Evolutionary conservation across 352 stramenopile genomes (phyloP).

Genomic region (Globisporangium parvum): DNA sequence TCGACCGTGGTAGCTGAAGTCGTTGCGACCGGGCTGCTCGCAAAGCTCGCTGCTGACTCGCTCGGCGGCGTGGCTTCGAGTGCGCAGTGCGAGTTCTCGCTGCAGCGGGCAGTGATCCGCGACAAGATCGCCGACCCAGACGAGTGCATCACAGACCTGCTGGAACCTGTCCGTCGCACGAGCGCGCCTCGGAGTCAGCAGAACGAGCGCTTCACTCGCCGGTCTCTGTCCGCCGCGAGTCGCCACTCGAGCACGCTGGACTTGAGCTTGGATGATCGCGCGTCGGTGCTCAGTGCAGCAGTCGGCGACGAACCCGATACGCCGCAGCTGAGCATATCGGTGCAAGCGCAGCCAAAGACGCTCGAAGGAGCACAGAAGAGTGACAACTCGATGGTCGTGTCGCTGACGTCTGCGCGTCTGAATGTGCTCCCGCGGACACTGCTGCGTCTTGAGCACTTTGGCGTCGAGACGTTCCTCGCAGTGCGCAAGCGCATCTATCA

Average conservation of each 20-base stretch:
- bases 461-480: constrained; percentile 39
- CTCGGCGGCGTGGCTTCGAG: constrained; percentile 4
- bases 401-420: constrained; percentile 36
- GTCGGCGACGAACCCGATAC: background rate
- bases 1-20: constrained; percentile 31
- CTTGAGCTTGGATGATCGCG: constrained; percentile 3
- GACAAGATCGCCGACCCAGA: constrained; percentile 44
- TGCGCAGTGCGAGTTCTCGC: constrained; percentile 36
- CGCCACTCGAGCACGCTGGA: constrained; percentile 5
- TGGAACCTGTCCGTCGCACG: constrained; percentile 3
- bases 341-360: background rate
- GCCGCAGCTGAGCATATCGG: constrained; percentile 5
- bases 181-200: background rate
- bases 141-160: constrained; percentile 15
- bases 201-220: background rate
- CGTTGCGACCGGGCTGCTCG: constrained; percentile 18
- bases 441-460: constrained; percentile 53
- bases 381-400: constrained; percentile 7
- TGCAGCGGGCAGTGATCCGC: constrained; percentile 29
- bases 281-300: background rate
- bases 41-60: constrained; percentile 16
- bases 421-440: constrained; percentile 45
- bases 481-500: constrained; percentile 33
- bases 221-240: constrained; percentile 2
- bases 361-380: background rate